phyloP scores from a whole-genome alignment of 23 red algal genomes.

The Agarophyton chilense region DNA sequence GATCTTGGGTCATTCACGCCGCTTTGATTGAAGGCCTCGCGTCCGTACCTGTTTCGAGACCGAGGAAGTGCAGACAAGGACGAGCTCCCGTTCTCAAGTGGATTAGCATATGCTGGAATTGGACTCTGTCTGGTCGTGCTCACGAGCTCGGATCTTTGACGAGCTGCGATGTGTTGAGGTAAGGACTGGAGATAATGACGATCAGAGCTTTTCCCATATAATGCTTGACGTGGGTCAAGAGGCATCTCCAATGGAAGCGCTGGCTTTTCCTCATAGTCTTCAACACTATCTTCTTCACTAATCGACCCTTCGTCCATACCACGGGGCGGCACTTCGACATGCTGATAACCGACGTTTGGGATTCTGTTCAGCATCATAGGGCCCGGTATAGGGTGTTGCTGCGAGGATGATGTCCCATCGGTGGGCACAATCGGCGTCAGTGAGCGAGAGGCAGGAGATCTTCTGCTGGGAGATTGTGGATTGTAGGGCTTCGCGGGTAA shows the following conservation, averaged over 20 bases:
- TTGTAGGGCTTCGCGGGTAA: slow-evolving; percentile 15
- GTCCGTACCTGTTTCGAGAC: background rate
- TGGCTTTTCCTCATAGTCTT: slow-evolving; percentile 66
- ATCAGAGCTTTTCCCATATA: background rate
- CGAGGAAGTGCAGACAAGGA: slow-evolving; percentile 20
- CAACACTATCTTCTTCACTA: slow-evolving; percentile 45
- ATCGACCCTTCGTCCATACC: slow-evolving; percentile 32
- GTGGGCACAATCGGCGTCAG: background rate
- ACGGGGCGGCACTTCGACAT: background rate
- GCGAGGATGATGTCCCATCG: background rate
- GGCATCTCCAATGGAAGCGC: slow-evolving; percentile 48
- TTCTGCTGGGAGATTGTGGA: slow-evolving; percentile 12
- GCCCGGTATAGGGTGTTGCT: background rate
- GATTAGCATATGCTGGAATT: slow-evolving; percentile 13
- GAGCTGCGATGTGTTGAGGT: slow-evolving; percentile 1
- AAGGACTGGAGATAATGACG: background rate
- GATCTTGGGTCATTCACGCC: slow-evolving; percentile 3
- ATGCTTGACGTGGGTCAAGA: slow-evolving; percentile 12
- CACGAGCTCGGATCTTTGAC: slow-evolving; percentile 33
- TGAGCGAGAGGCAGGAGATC: slow-evolving; percentile 5
- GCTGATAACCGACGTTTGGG: background rate
- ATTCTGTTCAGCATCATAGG: background rate
- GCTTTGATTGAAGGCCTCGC: background rate
- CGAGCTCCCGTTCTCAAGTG: slow-evolving; percentile 24
- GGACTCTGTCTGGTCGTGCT: background rate